These are phyloP conservation scores for Phellopilus nigrolimitatus DNA, from an alignment of 1,284 basidiomycete species.

Conservation along the genomic window DNA sequence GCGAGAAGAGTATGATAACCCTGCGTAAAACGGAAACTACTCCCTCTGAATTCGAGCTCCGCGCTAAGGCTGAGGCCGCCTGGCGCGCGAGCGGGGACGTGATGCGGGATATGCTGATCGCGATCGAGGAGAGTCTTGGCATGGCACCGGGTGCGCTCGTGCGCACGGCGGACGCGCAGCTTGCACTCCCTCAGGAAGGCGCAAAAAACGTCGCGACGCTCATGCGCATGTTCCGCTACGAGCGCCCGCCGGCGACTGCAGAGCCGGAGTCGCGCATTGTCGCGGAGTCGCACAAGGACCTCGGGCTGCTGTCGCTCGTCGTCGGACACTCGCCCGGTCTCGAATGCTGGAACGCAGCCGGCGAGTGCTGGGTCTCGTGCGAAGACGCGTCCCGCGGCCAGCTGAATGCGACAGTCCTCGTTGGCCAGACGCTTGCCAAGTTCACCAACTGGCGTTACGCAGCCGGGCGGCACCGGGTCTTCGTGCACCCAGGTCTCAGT, in stretches of 20 bases:
- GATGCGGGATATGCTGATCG: conserved; percentile 23
- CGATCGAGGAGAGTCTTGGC: conserved; percentile 27
- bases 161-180: conserved; percentile 22
- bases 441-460: conserved; percentile 29
- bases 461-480: conserved; percentile 29
- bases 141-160: conserved; percentile 23
- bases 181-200: conserved; percentile 20
- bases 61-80: conserved; percentile 18
- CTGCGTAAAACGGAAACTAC: conserved; percentile 23
- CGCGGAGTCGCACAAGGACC: conserved; percentile 28
- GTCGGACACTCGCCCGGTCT: conserved; percentile 30
- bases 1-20: conserved; percentile 31
- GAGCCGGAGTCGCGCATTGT: conserved; percentile 24
- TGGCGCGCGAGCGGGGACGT: conserved; percentile 27
- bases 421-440: conserved; percentile 27
- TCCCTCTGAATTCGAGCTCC: conserved; percentile 16
- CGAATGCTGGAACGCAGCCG: conserved; percentile 25
- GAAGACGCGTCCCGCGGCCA: conserved; percentile 23
- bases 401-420: conserved; percentile 28
- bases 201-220: conserved; percentile 25
- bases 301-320: conserved; percentile 31
- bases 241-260: conserved; percentile 14
- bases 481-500: conserved; percentile 23
- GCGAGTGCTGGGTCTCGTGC: conserved; percentile 26
- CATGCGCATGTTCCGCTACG: conserved; percentile 30